Evolutionary conservation across 768 basidiomycete genomes (phyloP), one percentile per base, ranked within the genome.

Genomic region (Lanmaoa rubissima): DNA sequence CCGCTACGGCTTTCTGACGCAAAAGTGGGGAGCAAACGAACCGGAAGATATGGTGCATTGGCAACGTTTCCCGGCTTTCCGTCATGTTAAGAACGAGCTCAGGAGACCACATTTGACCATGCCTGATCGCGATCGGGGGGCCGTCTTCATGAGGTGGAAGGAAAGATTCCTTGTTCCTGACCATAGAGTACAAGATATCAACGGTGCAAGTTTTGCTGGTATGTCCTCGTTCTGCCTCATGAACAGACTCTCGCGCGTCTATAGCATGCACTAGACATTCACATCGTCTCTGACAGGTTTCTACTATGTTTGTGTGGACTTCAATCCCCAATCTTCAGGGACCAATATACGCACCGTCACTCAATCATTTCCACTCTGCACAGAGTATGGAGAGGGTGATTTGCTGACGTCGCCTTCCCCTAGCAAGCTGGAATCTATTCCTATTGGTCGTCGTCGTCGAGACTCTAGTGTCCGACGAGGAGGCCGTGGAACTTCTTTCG

Each of bases 131-230:
- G 86, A 89, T 65, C 82, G 88, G 48, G 87, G 88, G 1, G 88
- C 88, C 26, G 85, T 94, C 32, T 98, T 98, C 70, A 93, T 98
- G 88, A 80, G 96, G 58, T 95, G 94, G 90, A 98, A 98, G 74
- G 96, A 98, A 74, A 80, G 87, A 66, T 98, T 97, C 73, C 77
- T 98, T 51, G 91, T 98, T n/a, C 94, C 94, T 3, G 92, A 95
- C 71, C 92, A 95, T 74, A 84, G 87, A 57, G 91, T 96, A 32
- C 86, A 91, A 71, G 92, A 95, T 71, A 96, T 98, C 74, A 92
- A 85, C 65, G 94, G 94, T 43, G 94, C 94, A 21, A 93, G 91
- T 69, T 97, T 95, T 72, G 94, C 94, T 66, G 94, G 93, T 92
- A 62, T 69, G 83, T 76, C 17, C 45, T 44, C 46, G 36, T 42